These are phyloP conservation scores for Vanderwaltozyma yarrowii DNA, from an alignment of 805 yeast species.

Conservation along the genomic window DNA sequence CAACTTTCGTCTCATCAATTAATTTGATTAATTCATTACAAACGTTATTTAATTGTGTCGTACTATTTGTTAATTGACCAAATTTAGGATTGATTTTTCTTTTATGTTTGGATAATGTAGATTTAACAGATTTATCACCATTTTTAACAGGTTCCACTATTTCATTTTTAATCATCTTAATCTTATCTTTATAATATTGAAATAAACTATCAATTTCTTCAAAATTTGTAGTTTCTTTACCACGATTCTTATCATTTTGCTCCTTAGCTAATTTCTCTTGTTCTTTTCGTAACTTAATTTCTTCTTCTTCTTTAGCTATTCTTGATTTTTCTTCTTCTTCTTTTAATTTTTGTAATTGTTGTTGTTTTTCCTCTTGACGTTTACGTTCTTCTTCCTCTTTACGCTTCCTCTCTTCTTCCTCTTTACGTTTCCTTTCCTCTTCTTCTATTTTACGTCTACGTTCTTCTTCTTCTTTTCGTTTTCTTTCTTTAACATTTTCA, in stretches of 20 bases:
- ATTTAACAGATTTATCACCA: conserved; percentile 42
- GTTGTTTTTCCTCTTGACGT: conserved; percentile 1
- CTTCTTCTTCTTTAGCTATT: conserved; percentile 27
- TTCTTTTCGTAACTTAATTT: conserved; percentile 1
- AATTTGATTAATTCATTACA: conserved; percentile 40
- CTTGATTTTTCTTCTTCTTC: conserved; percentile 17
- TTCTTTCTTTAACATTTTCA: conserved; percentile 1
- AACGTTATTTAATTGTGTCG: conserved; percentile 44
- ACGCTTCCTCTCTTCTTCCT: conserved; percentile 6
- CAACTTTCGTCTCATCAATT: conserved; percentile 37
- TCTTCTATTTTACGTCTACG: conserved; percentile 2
- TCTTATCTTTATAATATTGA: conserved; percentile 39
- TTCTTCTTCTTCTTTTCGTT: conserved; percentile 4
- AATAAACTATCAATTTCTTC: conserved; percentile 35
- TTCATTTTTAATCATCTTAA: conserved; percentile 46
- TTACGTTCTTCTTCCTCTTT: conserved; percentile 29
- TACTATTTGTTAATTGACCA: conserved; percentile 80
- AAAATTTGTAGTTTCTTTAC: conserved; percentile 15
- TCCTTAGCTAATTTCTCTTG: background rate
- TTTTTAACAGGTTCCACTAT: conserved; percentile 46
- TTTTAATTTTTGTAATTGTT: background rate
- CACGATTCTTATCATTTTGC: background rate
- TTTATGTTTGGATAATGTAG: conserved; percentile 46
- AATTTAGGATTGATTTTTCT: conserved; percentile 78
- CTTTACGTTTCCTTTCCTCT: conserved; percentile 1